phyloP scores from a whole-genome alignment of 2,329 filamentous ascomycete genomes.

The Fusarium sp. region DNA sequence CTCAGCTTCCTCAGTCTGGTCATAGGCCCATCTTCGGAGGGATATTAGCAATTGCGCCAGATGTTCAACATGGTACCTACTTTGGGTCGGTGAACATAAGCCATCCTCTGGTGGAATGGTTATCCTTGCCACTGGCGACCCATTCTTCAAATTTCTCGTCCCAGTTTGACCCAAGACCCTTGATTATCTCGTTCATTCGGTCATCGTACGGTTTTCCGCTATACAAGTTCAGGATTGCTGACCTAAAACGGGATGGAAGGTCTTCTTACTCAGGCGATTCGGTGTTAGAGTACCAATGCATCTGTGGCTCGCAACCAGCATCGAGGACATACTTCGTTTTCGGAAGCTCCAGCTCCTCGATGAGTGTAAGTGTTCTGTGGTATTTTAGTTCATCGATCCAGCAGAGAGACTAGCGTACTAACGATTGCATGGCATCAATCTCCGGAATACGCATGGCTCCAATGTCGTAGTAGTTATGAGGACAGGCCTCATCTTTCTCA shows the following conservation, averaged over 20 bases:
- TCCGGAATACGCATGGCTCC: slow-evolving; percentile 33
- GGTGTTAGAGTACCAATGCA: slow-evolving; percentile 12
- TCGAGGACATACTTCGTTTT: slow-evolving; percentile 3
- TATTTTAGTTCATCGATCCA: fast-evolving
- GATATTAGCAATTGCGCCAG: fast-evolving
- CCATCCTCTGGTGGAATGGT: slow-evolving; percentile 19
- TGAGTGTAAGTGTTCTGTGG: not conserved
- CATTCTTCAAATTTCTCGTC: not conserved
- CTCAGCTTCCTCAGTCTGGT: slow-evolving; percentile 11
- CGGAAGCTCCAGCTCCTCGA: not conserved
- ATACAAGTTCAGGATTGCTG: fast-evolving
- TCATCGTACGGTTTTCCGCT: not conserved
- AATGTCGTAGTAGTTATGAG: slow-evolving; percentile 33
- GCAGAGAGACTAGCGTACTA: fast-evolving
- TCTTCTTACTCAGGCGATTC: not conserved
- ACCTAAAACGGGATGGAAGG: fast-evolving
- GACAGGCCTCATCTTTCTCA: not conserved
- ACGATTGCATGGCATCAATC: slow-evolving; percentile 28
- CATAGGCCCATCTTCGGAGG: not conserved
- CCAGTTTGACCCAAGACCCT: not conserved
- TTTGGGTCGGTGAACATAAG: slow-evolving; percentile 3
- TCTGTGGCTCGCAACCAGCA: not conserved
- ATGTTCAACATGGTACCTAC: fast-evolving
- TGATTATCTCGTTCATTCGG: not conserved
- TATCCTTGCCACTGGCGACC: not conserved